phyloP scores from a whole-genome alignment of 73 alveolate species.

The Uronychia binucleata region DNA sequence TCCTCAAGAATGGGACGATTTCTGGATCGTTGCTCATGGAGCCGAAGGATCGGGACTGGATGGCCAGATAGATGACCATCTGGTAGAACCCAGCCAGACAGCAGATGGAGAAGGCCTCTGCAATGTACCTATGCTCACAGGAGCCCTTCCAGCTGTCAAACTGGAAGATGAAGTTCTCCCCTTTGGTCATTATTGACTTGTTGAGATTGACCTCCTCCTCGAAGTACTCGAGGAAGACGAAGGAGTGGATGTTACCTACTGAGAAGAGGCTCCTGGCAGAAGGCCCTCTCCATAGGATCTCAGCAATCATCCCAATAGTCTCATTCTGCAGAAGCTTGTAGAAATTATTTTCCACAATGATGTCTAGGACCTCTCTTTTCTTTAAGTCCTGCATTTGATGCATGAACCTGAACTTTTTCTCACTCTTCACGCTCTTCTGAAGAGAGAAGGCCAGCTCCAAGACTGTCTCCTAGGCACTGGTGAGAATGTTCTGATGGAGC shows the following conservation, averaged over 20 bases:
- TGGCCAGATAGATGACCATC: conserved; percentile 9
- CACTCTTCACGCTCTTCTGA: conserved; percentile 30
- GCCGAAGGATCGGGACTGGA: conserved; percentile 14
- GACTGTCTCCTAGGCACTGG: conserved; percentile 11
- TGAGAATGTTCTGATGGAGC: conserved; percentile 22
- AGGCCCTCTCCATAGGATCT: conserved; percentile 44
- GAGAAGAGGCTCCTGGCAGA: conserved; percentile 10
- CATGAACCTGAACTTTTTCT: conserved; percentile 33
- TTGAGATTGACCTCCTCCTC: conserved; percentile 24
- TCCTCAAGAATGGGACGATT: conserved; percentile 7
- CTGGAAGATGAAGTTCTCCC: conserved; percentile 16
- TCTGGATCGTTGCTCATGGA: neutral
- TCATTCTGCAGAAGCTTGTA: conserved; percentile 29
- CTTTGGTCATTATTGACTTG: neutral
- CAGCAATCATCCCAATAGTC: conserved; percentile 50
- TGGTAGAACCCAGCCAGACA: conserved; percentile 29
- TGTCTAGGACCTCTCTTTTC: conserved; percentile 35
- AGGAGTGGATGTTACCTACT: neutral
- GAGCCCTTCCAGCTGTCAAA: conserved; percentile 39
- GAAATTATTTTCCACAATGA: conserved; percentile 31
- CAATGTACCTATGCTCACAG: conserved; percentile 47
- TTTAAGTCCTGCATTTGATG: conserved; percentile 35
- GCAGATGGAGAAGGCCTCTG: conserved; percentile 40
- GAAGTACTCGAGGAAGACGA: conserved; percentile 19
- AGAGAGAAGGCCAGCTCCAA: conserved; percentile 23